Conservation (phyloP, 371 early-diverging fungal genomes). For the Mucor lusitanicus region DNA sequence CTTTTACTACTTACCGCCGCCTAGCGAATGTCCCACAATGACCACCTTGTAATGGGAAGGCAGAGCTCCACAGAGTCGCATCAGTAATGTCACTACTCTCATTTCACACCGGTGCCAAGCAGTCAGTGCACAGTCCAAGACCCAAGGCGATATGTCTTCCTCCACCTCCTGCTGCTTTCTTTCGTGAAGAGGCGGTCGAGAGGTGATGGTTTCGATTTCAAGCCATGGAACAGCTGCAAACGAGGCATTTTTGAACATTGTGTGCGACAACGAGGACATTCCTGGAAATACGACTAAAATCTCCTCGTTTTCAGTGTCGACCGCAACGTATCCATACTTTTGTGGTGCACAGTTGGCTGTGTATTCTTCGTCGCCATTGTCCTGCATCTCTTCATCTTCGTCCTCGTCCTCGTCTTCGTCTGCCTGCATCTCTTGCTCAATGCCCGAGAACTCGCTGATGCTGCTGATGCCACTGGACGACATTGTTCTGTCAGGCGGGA, state of each 20-base stretch:
- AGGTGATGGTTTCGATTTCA: slow-evolving; percentile 15
- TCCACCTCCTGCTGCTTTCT: background rate
- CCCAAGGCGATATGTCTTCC: slow-evolving; percentile 28
- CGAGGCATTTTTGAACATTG: slow-evolving; percentile 29
- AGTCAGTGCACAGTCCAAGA: slow-evolving; percentile 36
- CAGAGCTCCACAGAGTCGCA: slow-evolving; percentile 33
- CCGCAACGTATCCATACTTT: slow-evolving; percentile 35
- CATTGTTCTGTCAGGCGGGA: slow-evolving; percentile 18
- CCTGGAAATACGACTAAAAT: slow-evolving; percentile 44
- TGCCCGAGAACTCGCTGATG: slow-evolving; percentile 13
- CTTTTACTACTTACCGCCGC: slow-evolving; percentile 30
- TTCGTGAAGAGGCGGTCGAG: background rate
- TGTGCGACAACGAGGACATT: slow-evolving; percentile 17
- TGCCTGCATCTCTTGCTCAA: slow-evolving; percentile 2
- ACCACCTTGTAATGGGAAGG: slow-evolving; percentile 40
- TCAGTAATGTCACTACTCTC: slow-evolving; percentile 39
- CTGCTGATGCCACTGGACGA: slow-evolving; percentile 9
- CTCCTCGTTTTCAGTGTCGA: slow-evolving; percentile 38
- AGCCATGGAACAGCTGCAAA: slow-evolving; percentile 37
- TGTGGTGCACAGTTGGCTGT: slow-evolving; percentile 7
- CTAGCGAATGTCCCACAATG: slow-evolving; percentile 37
- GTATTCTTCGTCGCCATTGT: slow-evolving; percentile 2
- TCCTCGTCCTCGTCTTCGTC: background rate
- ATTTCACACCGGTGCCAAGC: slow-evolving; percentile 44
- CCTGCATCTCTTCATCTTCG: background rate